Evolutionary conservation across 495 filamentous ascomycete species (phyloP).

Genomic region (Umbilicaria muhlenbergii): DNA sequence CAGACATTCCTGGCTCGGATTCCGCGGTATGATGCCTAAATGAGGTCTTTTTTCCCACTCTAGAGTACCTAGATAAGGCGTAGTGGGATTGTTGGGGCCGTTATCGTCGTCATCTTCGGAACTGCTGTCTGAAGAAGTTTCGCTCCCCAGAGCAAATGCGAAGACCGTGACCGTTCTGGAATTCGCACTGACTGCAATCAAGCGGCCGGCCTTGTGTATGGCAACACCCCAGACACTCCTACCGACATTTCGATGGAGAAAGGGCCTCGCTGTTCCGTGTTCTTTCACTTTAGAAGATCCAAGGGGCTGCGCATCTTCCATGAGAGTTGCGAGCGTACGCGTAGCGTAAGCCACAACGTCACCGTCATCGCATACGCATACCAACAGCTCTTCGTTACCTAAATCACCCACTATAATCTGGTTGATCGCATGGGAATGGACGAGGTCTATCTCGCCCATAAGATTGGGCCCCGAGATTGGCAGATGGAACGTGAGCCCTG

Average conservation of each 20-base stretch:
- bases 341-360: conserved; percentile 75
- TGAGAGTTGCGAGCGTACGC: conserved; percentile 30
- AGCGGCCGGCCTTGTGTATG: conserved; percentile 57
- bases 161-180: conserved; percentile 50
- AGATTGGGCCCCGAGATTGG: conserved; percentile 30
- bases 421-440: conserved; percentile 58
- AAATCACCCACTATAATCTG: conserved; percentile 64
- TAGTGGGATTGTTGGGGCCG: conserved; percentile 4
- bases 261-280: conserved; percentile 11
- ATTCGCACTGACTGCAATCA: conserved; percentile 76
- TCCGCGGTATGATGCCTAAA: conserved; percentile 14
- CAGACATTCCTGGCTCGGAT: conserved; percentile 10
- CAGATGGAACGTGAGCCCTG: conserved; percentile 52
- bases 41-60: conserved; percentile 8
- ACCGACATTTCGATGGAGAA: conserved; percentile 62
- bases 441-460: conserved; percentile 38
- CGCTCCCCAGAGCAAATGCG: conserved; percentile 48
- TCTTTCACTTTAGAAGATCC: conserved; percentile 12
- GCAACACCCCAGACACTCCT: conserved; percentile 81
- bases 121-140: conserved; percentile 9
- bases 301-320: conserved; percentile 11
- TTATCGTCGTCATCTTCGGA: conserved; percentile 15
- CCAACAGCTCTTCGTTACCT: conserved; percentile 63
- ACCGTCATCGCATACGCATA: conserved; percentile 71
- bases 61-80: too few species aligned